A percentile compares a stretch with the other conserved stretches of the same genome.
phyloP scores from a whole-genome alignment of 306 rosid species.

The Alnus rubra region DNA sequence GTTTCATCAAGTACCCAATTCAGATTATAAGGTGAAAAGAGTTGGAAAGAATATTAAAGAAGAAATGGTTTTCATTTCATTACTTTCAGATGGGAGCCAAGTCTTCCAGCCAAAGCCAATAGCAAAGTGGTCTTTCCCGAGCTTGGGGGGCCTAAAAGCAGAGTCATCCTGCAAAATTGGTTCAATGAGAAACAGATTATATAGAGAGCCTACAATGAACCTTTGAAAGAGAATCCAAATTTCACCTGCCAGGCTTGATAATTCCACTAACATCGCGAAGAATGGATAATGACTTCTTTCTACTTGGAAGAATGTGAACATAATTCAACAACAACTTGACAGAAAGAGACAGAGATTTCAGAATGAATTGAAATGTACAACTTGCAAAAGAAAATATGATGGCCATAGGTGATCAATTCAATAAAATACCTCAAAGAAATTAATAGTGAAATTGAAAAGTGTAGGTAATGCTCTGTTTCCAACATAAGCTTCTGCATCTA shows the following conservation, averaged over 20 bases:
- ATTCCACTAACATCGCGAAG: slow-evolving; percentile 70
- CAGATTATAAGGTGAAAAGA: background rate
- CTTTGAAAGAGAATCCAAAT: slow-evolving; percentile 17
- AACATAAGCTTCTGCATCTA: slow-evolving; percentile 62
- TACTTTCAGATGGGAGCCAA: slow-evolving; percentile 57
- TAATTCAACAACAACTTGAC: slow-evolving; percentile 34
- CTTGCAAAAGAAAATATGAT: too few relatives aligned
- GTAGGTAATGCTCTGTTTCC: slow-evolving; percentile 75
- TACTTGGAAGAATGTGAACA: slow-evolving; percentile 36
- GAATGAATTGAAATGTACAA: background rate
- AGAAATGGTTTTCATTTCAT: background rate
- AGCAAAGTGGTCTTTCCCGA: slow-evolving; percentile 83
- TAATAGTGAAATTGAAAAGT: slow-evolving; percentile 41
- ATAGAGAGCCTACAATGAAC: slow-evolving; percentile 28
- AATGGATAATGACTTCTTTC: slow-evolving; percentile 43
- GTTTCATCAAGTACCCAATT: background rate
- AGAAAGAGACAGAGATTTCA: background rate
- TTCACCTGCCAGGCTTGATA: slow-evolving; percentile 60
- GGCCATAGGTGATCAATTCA: too few relatives aligned
- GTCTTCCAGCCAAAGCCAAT: slow-evolving; percentile 74
- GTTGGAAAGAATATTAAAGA: too few relatives aligned
- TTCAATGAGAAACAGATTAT: background rate
- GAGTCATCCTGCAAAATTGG: slow-evolving; percentile 47
- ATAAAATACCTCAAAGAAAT: slow-evolving; percentile 40
- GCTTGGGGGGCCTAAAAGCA: slow-evolving; percentile 85